Conservation (phyloP, 1,139 yeast genomes). For the Taphrina wiesneri region DNA sequence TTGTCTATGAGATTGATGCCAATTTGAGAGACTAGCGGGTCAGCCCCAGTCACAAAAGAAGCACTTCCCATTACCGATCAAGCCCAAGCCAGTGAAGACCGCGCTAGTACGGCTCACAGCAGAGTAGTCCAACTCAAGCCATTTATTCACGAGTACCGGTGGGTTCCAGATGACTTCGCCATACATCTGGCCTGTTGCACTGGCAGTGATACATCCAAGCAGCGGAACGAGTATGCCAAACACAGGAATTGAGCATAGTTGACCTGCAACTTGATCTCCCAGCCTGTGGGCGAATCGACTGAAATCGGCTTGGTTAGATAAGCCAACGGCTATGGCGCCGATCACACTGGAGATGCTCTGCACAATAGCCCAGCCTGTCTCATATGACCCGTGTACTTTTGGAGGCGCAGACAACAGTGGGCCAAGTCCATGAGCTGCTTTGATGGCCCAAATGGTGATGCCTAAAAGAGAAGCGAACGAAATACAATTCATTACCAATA, state of each 20-base stretch:
- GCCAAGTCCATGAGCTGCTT: constrained; percentile 37
- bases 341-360: constrained; percentile 38
- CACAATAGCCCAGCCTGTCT: constrained; percentile 36
- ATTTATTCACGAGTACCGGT: constrained; percentile 65
- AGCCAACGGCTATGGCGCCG: constrained; percentile 35
- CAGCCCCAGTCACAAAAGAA: constrained; percentile 59
- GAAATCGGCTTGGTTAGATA: constrained; percentile 62
- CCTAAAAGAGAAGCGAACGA: constrained; percentile 38
- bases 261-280: constrained; percentile 46
- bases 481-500: constrained; percentile 35
- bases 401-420: constrained; percentile 23
- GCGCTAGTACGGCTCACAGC: constrained; percentile 69
- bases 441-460: constrained; percentile 39
- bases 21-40: constrained; percentile 21
- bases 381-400: constrained; percentile 36
- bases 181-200: constrained; percentile 71
- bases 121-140: constrained; percentile 42
- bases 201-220: constrained; percentile 82
- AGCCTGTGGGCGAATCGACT: constrained; percentile 71
- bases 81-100: constrained; percentile 72
- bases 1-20: constrained; percentile 57
- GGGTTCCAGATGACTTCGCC: constrained; percentile 84
- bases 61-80: constrained; percentile 60
- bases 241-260: constrained; percentile 41
- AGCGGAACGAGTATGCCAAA: constrained; percentile 78